These are phyloP conservation scores for Mycena latifolia DNA, from an alignment of 768 basidiomycete genomes.

Conservation along the genomic window DNA sequence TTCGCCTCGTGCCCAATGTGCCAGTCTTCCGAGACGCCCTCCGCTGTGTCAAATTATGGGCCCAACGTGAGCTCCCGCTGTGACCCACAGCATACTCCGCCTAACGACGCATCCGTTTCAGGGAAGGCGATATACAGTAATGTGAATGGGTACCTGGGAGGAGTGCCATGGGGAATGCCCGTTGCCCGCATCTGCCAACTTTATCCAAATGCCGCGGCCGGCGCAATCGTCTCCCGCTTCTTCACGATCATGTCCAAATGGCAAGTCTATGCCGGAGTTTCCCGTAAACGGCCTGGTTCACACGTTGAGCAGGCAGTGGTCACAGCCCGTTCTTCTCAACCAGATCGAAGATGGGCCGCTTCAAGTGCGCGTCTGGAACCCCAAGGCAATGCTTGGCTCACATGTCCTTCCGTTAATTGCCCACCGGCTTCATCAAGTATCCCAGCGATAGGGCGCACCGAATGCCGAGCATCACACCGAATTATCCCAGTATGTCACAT, in stretches of 20 bases:
- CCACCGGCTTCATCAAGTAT: constrained; percentile 81
- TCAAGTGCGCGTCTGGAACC: constrained; percentile 98
- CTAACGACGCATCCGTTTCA: constrained; percentile 46
- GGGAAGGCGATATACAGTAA: constrained; percentile 98
- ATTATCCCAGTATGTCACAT: too few species aligned
- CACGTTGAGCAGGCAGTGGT: constrained; percentile 86
- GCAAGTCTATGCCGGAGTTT: neutral
- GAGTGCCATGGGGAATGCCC: constrained; percentile 96
- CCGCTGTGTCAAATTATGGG: constrained; percentile 98
- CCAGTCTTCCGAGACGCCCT: constrained; percentile 94
- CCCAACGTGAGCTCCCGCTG: constrained; percentile 74
- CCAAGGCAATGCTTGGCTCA: constrained; percentile 69
- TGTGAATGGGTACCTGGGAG: constrained; percentile 96
- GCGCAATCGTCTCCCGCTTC: constrained; percentile 96
- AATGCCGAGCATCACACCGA: constrained; percentile 99
- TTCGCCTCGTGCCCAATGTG: constrained; percentile 96
- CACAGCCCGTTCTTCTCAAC: constrained; percentile 94
- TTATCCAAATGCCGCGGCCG: constrained; percentile 94
- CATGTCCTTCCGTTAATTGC: neutral
- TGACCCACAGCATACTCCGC: too few species aligned
- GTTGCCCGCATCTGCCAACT: constrained; percentile 98
- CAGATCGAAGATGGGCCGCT: constrained; percentile 96
- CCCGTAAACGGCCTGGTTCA: neutral
- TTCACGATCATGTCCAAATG: constrained; percentile 95
- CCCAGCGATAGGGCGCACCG: constrained; percentile 91